Evolutionary conservation across 306 rosid genomes (phyloP), one percentile per base, ranked within the genome.

Genomic region (Comarum palustre): DNA sequence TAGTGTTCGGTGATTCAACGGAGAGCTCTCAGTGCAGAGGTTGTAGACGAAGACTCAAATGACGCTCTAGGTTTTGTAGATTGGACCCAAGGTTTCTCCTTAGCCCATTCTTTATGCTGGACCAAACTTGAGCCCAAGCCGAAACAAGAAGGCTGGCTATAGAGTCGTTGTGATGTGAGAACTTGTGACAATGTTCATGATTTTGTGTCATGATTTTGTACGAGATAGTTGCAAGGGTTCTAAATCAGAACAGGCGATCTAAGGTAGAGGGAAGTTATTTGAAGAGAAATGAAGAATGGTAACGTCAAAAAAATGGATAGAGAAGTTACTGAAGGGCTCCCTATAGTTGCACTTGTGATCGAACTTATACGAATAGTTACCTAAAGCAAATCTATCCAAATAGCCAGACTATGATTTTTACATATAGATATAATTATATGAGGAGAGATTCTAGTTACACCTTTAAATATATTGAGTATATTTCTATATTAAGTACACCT

Each of bases 11-110:
- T 1, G 27, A 14, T 39, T 54, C 66, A 13, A 71, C 38, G 1
- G 27, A 42, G 8, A n/a, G n/a, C 66, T 25, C 45, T 41, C 45
- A 41, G 75, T 9, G 19, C 67, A 27, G 75, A 11, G 67, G 51
- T 16, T 39, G 51, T 20, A 47, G 75, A 17, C 29, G 55, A 22
- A 72, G 43, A 72, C 75, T 1, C 1, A 5, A 41, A 42, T 29
- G 75, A 27, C 75, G 75, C 32, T 39, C 43, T 58, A 72, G 75
- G 68, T 64, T 38, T 64, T 64, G 50, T 20, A 19, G 1, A 55
- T 41, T 71, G 75, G 75, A 25, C 51, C 24, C 14, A 27, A 1
- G 13, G 14, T 65, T 43, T 27, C 3, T 29, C 0, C 10, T 6
- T 6, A 27, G 66, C 22, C 66, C 66, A 60, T 13, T 60, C 0